Evolutionary conservation across 441 rosid genomes (phyloP), one percentile per base, ranked within the genome.

Genomic region (Brassica hybrid): DNA sequence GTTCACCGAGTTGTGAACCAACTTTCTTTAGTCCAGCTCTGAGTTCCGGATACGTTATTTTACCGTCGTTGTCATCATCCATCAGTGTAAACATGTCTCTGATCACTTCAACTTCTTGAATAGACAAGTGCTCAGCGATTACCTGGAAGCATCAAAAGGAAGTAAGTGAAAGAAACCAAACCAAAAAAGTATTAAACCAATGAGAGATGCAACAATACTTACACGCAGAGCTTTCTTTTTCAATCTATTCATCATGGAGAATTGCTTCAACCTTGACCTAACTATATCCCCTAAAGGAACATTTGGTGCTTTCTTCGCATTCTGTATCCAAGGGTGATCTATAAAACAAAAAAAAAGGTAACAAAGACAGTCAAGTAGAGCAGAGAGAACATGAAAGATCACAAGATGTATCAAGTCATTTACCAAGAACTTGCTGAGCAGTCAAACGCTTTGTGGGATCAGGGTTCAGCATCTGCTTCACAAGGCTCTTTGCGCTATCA

Each of bases 221-320:
- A 93, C 98, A 18, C 97, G 83, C 58, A 95, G 80, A 65, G 98
- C 98, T 78, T 78, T 95, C 94, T 93, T 93, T 84, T 93, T 93
- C 81, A 95, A 90, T 80, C 97, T 91, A 72, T 91, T 95, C 99
- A 93, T 95, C 84, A 91, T 74, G 8, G 99, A 93, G 80, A 95
- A 95, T 72, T 95, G 99, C 86, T 85, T 95, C 71, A 95, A 91
- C 79, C 99, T 87, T 67, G 99, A 80, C 84, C 99, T 89, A 71
- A 95, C 99, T 13, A 93, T 90, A 79, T 95, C 99, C 43, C 99
- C 99, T 62, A 95, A 84, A 17, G 97, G 99, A 67, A 93, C 99
- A 87, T 91, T 95, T 23, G 99, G 86, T 83, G 98, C 98, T 80
- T 95, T 95, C 90, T 93, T 95, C 5, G 95, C 88, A 82, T 95